phyloP scores from a whole-genome alignment of 139 green algal species.

The Picochlorum sp. region DNA sequence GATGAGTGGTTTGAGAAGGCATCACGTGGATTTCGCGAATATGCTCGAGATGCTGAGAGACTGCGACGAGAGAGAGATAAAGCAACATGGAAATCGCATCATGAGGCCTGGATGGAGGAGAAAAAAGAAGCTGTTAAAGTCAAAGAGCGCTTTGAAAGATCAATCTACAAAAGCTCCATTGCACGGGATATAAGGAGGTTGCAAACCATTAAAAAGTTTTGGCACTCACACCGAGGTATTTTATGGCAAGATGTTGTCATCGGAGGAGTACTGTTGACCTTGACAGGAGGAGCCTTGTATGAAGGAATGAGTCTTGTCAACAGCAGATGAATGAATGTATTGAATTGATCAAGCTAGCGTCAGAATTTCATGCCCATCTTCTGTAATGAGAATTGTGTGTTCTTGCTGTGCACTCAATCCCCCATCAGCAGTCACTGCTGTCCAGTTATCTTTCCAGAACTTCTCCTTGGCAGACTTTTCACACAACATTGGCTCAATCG shows the following conservation, averaged over 20 bases:
- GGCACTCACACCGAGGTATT: constrained; percentile 24
- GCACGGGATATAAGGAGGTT: constrained; percentile 31
- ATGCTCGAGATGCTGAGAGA: constrained; percentile 13
- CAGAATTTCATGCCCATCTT: constrained; percentile 78
- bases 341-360: constrained; percentile 34
- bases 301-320: background rate
- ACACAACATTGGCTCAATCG: constrained; percentile 96
- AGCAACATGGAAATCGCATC: constrained; percentile 11
- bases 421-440: constrained; percentile 81
- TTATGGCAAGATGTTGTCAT: constrained; percentile 5
- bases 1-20: constrained; percentile 27
- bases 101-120: constrained; percentile 38
- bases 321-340: background rate
- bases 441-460: constrained; percentile 94
- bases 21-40: constrained; percentile 7
- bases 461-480: constrained; percentile 39
- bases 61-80: constrained; percentile 6
- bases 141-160: constrained; percentile 28
- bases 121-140: constrained; percentile 33
- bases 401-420: constrained; percentile 84
- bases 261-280: background rate
- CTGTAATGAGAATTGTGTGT: constrained; percentile 93
- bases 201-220: constrained; percentile 27
- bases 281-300: background rate
- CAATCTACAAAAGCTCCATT: constrained; percentile 15